A percentile compares a stretch with the other conserved stretches of the same genome.
These are phyloP conservation scores for Acanthamoeba triangularis DNA, from an alignment of 208 protist genomes.

Conservation along the genomic window DNA sequence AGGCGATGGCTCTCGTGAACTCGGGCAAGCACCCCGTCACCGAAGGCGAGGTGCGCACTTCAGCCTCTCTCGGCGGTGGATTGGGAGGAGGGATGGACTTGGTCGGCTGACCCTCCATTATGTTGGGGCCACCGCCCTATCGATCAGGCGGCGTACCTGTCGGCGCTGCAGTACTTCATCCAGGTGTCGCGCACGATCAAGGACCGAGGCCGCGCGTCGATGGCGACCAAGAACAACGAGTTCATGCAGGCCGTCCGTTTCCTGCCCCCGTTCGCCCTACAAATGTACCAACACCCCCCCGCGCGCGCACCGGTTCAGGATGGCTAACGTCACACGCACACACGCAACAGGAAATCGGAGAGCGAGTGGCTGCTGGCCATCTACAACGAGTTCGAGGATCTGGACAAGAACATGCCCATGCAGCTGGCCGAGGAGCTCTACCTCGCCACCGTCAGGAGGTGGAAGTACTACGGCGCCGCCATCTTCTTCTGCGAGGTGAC, in stretches of 20 bases:
- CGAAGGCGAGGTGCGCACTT: constrained; percentile 36
- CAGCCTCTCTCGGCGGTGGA: neutral
- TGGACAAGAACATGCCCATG: constrained; percentile 33
- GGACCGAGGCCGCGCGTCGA: neutral
- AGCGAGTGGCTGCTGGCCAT: constrained; percentile 7
- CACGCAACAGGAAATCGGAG: constrained; percentile 36
- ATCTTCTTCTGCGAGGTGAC: constrained; percentile 65
- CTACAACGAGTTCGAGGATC: constrained; percentile 24
- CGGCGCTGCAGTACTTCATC: constrained; percentile 56
- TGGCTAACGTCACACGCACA: neutral
- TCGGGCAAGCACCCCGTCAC: constrained; percentile 54
- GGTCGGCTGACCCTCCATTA: too few relatives aligned
- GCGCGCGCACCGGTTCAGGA: neutral
- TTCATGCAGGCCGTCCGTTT: constrained; percentile 45
- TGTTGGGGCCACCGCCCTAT: neutral
- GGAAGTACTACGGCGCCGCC: constrained; percentile 53
- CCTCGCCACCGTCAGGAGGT: constrained; percentile 52
- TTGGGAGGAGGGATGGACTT: neutral
- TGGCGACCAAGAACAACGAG: neutral
- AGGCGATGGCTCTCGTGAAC: constrained; percentile 21
- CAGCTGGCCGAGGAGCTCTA: constrained; percentile 10
- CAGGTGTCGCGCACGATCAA: constrained; percentile 1
- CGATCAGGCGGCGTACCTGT: neutral
- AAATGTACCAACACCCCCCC: neutral
- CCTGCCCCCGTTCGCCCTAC: constrained; percentile 36